Conservation (phyloP, 1,139 yeast genomes). For the Saccharomyces hybrid region DNA sequence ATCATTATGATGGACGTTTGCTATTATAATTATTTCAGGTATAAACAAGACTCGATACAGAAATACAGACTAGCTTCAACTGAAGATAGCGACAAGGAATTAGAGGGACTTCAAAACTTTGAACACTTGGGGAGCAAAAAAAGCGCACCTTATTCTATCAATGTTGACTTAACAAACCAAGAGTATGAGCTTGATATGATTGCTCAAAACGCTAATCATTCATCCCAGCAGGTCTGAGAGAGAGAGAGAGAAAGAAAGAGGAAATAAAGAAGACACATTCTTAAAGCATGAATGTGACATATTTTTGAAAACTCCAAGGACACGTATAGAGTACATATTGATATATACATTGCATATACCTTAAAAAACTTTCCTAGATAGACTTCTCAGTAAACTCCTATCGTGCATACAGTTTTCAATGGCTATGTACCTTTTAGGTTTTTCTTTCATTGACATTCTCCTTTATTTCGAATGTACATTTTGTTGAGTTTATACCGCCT, state of each 20-base stretch:
- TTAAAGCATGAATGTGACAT: background rate
- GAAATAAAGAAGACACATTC: background rate
- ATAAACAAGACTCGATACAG: slow-evolving; percentile 28
- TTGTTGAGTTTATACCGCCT: too few relatives aligned
- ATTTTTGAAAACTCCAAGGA: background rate
- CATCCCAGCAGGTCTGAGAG: slow-evolving; percentile 2
- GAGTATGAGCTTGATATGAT: slow-evolving; percentile 19
- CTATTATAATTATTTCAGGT: slow-evolving; percentile 70
- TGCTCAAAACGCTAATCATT: slow-evolving; percentile 1
- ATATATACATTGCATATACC: background rate
- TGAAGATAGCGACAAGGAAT: background rate
- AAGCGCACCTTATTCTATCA: slow-evolving; percentile 10
- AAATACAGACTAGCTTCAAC: slow-evolving; percentile 1
- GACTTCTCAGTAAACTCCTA: background rate
- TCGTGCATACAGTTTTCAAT: background rate
- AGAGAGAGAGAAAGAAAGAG: background rate
- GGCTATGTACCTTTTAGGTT: background rate
- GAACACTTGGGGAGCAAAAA: background rate
- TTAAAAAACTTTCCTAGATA: background rate
- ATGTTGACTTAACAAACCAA: slow-evolving; percentile 14
- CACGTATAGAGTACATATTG: background rate
- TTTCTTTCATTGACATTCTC: too few relatives aligned
- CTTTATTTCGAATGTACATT: too few relatives aligned
- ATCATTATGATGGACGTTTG: slow-evolving; percentile 71
- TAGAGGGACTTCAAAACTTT: background rate